phyloP scores from a whole-genome alignment of 768 basidiomycete species.

The Phylloporus rhodoxanthus region DNA sequence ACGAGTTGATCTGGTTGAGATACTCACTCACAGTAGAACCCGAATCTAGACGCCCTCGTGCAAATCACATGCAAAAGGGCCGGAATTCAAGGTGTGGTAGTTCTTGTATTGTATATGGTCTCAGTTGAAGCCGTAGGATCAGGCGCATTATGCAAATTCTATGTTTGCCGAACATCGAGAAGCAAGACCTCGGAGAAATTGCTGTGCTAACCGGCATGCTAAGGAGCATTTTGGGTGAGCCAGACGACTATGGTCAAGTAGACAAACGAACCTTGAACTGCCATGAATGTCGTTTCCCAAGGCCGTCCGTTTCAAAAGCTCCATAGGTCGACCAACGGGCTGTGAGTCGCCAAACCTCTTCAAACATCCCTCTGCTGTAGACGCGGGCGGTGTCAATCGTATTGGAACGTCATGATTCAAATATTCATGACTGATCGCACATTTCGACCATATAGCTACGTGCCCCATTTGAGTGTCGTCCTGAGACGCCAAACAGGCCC shows the following conservation, averaged over 20 bases:
- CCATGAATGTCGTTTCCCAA: conserved; percentile 7
- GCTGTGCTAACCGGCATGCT: conserved; percentile 2
- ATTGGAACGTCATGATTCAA: conserved; percentile 13
- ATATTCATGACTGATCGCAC: conserved; percentile 12
- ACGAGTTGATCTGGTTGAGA: too few species aligned
- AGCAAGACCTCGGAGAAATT: conserved; percentile 7
- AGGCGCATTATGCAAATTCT: conserved; percentile 33
- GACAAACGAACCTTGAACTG: conserved; percentile 15
- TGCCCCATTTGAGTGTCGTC: conserved; percentile 14
- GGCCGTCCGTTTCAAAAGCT: conserved; percentile 15
- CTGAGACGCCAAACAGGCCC: background rate
- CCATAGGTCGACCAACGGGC: background rate
- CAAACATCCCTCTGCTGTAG: conserved; percentile 19
- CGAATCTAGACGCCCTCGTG: background rate
- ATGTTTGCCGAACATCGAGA: conserved; percentile 7
- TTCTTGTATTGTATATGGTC: conserved; percentile 36
- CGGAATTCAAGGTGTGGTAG: conserved; percentile 16
- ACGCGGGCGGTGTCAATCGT: conserved; percentile 20
- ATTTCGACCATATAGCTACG: conserved; percentile 13
- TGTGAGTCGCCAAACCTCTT: conserved; percentile 13
- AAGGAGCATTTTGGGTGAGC: background rate
- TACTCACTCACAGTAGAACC: too few species aligned
- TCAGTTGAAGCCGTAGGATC: conserved; percentile 41
- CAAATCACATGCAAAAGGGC: conserved; percentile 34
- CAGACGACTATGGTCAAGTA: background rate